Evolutionary conservation across 495 filamentous ascomycete species (phyloP), one percentile per base, ranked within the genome.

Genomic region (Penicillium tannophilum): DNA sequence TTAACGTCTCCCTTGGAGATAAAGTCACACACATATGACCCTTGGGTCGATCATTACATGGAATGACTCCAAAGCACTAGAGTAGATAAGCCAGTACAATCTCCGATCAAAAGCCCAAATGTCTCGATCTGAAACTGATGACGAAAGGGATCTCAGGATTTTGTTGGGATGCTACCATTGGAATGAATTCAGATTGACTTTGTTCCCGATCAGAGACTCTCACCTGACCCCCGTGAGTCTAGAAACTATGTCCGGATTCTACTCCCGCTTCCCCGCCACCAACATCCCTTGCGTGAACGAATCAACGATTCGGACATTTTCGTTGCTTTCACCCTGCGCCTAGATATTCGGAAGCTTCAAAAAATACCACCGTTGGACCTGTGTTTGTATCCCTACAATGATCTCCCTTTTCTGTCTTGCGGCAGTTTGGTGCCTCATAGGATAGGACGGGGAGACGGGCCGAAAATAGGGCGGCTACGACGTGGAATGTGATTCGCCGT

Each of bases 281-380:
- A 55, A 60, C 54, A 64, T 62, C 64, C 64, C 67, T 65, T 67
- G 64, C 55, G 41, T 62, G 23, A 48, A 59, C 56, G 42, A 63
- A 55, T 63, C 63, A 56, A 35, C 55, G 61, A 50, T 28, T 51
- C 20, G 56, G 56, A 48, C 31, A 28, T 17, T 36, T 52, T n/a
- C 19, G 16, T 49, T 4, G 11, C 26, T 49, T 49, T 49, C 20
- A 23, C 20, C 20, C 20, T 23, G 20, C 20, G 1, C 20, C 20
- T 17, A 33, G 48, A 9, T 46, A 20, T 47, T 28, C 49, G 19
- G 41, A 51, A 56, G 52, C 43, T 51, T 45, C 39, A 46, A 44
- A 33, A 52, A 41, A 41, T 41, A 51, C 43, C 52, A 42, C 44
- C 49, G 49, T 54, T 50, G 17, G 23, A 8, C 44, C 24, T 30